Evolutionary conservation across 345 rosid species (phyloP).

Genomic region (Gossypium ekmanianum): DNA sequence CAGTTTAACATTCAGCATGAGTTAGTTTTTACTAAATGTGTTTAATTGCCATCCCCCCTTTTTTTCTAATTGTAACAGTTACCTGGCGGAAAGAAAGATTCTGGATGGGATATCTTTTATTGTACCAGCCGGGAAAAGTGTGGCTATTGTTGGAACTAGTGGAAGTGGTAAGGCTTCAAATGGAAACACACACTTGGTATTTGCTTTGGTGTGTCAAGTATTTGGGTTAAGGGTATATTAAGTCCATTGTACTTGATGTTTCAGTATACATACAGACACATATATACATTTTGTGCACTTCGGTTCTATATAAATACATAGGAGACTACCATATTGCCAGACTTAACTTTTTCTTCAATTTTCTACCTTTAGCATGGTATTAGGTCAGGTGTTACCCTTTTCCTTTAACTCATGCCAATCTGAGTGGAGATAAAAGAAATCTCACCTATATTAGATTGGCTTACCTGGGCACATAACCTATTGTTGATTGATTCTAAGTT

Average conservation of each 20-base stretch:
- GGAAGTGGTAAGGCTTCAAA: conserved; percentile 71
- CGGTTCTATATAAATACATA: neutral
- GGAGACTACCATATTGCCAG: neutral
- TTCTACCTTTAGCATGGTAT: neutral
- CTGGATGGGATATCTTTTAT: conserved; percentile 87
- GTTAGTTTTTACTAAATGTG: neutral
- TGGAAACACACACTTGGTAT: neutral
- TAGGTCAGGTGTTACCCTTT: neutral
- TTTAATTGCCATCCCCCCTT: neutral
- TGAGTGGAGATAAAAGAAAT: neutral
- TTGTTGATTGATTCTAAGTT: neutral
- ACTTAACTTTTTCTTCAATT: neutral
- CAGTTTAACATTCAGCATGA: neutral
- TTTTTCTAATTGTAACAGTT: conserved; percentile 38
- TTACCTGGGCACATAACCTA: neutral
- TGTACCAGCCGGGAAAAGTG: conserved; percentile 92
- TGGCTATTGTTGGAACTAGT: conserved; percentile 99
- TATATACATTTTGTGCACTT: too few relatives aligned
- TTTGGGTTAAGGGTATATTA: neutral
- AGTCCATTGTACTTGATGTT: neutral
- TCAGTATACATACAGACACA: neutral
- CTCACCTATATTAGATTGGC: neutral
- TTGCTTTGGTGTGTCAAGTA: neutral
- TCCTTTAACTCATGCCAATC: neutral
- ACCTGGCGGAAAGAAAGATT: conserved; percentile 75